A percentile compares a stretch with the other conserved stretches of the same genome.
These are phyloP conservation scores for Melampsora americana DNA, from an alignment of 1,284 basidiomycete species.

Conservation along the genomic window DNA sequence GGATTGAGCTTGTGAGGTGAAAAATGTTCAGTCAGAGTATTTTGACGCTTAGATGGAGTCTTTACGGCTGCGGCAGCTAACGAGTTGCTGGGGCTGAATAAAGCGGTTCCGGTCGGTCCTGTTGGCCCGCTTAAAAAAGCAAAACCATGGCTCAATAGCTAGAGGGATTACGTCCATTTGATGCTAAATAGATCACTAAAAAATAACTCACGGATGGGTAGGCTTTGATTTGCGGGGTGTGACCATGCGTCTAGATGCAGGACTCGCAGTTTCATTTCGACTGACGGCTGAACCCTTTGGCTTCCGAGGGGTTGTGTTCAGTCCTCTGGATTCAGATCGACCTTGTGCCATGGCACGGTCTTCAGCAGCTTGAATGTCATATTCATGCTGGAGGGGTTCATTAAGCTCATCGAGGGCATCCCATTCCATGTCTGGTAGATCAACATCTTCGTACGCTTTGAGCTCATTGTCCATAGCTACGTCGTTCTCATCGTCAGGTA, in stretches of 20 bases:
- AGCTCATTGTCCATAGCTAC: conserved; percentile 49
- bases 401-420: conserved; percentile 45
- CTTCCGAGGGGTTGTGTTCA: conserved; percentile 45
- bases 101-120: no score
- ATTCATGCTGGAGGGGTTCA: conserved; percentile 44
- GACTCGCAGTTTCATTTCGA: conserved; percentile 10
- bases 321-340: conserved; percentile 7
- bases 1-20: conserved; percentile 10
- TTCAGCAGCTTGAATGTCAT: conserved; percentile 44
- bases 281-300: conserved; percentile 17
- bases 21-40: background rate
- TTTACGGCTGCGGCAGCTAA: background rate
- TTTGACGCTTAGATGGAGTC: conserved; percentile 4
- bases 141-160: no score
- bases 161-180: no score
- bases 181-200: no score
- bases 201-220: background rate
- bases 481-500: conserved; percentile 53
- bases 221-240: background rate
- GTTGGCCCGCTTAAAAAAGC: no score
- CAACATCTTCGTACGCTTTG: conserved; percentile 50
- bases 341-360: conserved; percentile 27
- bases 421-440: conserved; percentile 47
- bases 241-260: conserved; percentile 8
- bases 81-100: conserved; percentile 4